Base-by-base conservation (phyloP, 1,284 basidiomycete genomes). In the Heterobasidion irregulare region DNA sequence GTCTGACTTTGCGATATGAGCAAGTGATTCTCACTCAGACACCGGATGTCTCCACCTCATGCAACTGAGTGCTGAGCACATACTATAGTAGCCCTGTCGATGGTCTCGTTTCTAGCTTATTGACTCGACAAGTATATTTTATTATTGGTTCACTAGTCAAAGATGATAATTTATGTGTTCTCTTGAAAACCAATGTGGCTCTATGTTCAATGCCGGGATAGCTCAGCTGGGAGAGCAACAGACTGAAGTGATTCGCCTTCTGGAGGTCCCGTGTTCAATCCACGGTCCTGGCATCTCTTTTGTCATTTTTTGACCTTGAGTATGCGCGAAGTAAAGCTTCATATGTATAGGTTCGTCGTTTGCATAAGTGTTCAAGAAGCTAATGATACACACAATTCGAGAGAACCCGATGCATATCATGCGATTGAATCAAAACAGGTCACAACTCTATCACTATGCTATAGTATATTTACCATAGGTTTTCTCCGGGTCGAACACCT, bases 401-500 rank as follows among this genome's bases (percentile, higher is more conserved):
- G 6, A 26, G 26, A 26, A 26, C 5, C 26, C 26, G 6, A 26
- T 1, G 26, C 26, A 26, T 6, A 5, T 26, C 26, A 26, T 26
- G 26, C 26, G 26, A 26, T 26, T 41, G 38, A 41, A 41, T 12
- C 38, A 47, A 36, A 45, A n/a, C 6, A 19, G 35, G 9, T 19
- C 12, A 32, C 15, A 46, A 41, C 10, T 41, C 38, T 70, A 5
- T 26, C 26, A 4, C 26, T 63, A 85, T 44, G 85, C 82, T 63
- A 92, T 89, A 8, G 88, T 91, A 64, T 95, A 95, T 61, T 90
- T 86, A 32, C 92, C 92, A 61, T 95, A 95, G 59, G 82, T 85
- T 75, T 89, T 94, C 74, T 94, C 89, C 0, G 93, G 92, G 64
- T 95, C 92, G 61, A 93, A 97, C 9, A 95, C 82, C 89, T 90